Base-by-base conservation (phyloP, 352 stramenopile genomes). In the Phytophthora ramorum region DNA sequence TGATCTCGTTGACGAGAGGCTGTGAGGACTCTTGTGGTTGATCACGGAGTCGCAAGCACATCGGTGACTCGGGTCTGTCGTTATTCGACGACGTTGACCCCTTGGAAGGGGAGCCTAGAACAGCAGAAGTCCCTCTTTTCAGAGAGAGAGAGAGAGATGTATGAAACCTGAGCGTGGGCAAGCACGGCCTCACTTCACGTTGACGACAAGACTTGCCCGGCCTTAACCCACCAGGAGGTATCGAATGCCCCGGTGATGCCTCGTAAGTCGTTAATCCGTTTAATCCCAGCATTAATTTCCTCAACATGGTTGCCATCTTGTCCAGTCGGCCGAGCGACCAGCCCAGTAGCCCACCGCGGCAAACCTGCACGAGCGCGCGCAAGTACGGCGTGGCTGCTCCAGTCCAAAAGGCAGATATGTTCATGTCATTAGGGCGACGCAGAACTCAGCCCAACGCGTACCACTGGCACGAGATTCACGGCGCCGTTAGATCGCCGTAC, bases 391-490 rank as follows among this genome's bases (percentile, higher is more conserved):
- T 38, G n/a, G n/a, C 40, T 26, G n/a, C 40, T 46, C 20, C 40
- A 14, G 40, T 13, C 40, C 17, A 4, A 46, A 46, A 22, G 3
- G 26, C 4, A 22, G 40, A 4, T 3, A 8, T 46, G 40, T 19
- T n/a, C 14, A 24, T 46, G n/a, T 24, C 40, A 13, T 46, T 46
- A 5, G 40, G n/a, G 3, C 40, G 4, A 44, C 40, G 7, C 41
- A 34, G 12, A 49, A 49, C 19, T 34, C 43, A 49, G 12, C 43
- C 10, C 43, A 54, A 52, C 60, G 43, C 40, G 46, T 69, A 34
- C 62, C 54, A 69, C 62, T 7, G 28, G 54, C 43, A 13, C 32
- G 35, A 68, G 60, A 68, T 68, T 68, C 60, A 34, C 19, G 28
- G 40, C 40, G 28, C 10, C 30, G n/a, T 51, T 51, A n/a, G 43